Percentiles rank a stretch among this genome's conserved stretches.
phyloP scores from a whole-genome alignment of 1,139 yeast species.

The Geotrichum cucujoidarum region DNA sequence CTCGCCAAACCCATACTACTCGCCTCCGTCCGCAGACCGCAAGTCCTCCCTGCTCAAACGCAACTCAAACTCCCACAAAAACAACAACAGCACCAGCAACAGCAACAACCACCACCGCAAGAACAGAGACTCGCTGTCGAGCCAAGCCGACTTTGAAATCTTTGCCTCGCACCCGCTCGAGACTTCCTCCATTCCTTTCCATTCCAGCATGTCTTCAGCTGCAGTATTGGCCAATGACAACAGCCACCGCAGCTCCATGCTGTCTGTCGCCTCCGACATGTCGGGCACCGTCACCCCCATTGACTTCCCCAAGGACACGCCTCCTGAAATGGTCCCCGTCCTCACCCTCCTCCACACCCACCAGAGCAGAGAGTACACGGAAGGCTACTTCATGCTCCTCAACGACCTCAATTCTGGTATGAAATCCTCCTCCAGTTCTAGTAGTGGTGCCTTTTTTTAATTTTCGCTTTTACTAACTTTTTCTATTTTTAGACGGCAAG shows the following conservation, averaged over 20 bases:
- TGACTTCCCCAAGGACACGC: slow-evolving; percentile 37
- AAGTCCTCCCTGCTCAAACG: background rate
- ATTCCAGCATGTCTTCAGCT: background rate
- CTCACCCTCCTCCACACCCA: slow-evolving; percentile 51
- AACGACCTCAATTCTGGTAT: slow-evolving; percentile 31
- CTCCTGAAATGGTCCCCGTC: slow-evolving; percentile 51
- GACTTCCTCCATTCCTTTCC: background rate
- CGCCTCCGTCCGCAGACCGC: background rate
- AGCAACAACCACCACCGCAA: background rate
- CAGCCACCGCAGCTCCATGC: background rate
- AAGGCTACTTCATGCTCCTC: slow-evolving; percentile 44
- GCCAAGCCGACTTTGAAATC: background rate
- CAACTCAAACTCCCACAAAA: background rate
- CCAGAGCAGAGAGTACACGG: slow-evolving; percentile 46
- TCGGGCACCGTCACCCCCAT: slow-evolving; percentile 1
- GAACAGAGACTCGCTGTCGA: background rate
- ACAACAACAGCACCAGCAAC: background rate
- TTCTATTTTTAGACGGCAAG: slow-evolving; percentile 55
- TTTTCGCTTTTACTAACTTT: slow-evolving; percentile 32
- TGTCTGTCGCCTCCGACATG: slow-evolving; percentile 1
- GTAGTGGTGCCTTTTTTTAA: background rate
- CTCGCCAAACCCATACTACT: background rate
- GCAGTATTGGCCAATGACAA: background rate
- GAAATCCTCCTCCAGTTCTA: slow-evolving; percentile 6
- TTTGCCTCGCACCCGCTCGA: no score